Conservation (phyloP, 768 basidiomycete genomes). For the Pulveroboletus sp. region DNA sequence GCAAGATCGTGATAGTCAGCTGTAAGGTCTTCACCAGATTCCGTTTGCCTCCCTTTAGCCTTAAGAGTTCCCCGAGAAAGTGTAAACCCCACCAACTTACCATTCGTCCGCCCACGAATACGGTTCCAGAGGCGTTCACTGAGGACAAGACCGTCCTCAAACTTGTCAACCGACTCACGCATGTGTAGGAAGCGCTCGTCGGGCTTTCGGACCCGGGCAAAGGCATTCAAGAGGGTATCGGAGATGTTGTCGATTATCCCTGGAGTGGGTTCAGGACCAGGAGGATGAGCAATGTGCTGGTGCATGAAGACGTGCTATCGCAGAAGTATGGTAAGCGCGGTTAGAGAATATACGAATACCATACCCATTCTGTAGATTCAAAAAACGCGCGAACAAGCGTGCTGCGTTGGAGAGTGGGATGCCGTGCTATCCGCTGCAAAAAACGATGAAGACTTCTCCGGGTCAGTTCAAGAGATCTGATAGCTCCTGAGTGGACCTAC, state of each 20-base stretch:
- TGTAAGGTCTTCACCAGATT: conserved; percentile 88
- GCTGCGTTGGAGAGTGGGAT: conserved; percentile 90
- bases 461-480: conserved; percentile 3
- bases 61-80: conserved; percentile 54
- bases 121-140: conserved; percentile 81
- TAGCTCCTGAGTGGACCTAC: conserved; percentile 42
- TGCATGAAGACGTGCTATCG: conserved; percentile 93
- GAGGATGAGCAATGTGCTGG: conserved; percentile 89
- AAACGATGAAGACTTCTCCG: conserved; percentile 80
- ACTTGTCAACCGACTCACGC: conserved; percentile 90
- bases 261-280: conserved; percentile 70
- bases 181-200: conserved; percentile 93
- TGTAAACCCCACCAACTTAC: conserved; percentile 47
- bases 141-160: conserved; percentile 84
- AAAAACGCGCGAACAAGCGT: conserved; percentile 92
- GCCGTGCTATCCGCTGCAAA: conserved; percentile 82
- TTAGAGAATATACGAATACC: conserved; percentile 15
- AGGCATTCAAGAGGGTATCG: conserved; percentile 94
- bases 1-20: conserved; percentile 97
- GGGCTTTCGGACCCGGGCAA: conserved; percentile 92
- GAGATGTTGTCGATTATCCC: conserved; percentile 93
- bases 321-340: conserved; percentile 5
- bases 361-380: conserved; percentile 97
- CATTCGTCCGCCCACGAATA: conserved; percentile 75
- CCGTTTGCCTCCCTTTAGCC: conserved; percentile 81